Conservation (phyloP, 495 filamentous ascomycete genomes). For the Aspergillus avenaceus region DNA sequence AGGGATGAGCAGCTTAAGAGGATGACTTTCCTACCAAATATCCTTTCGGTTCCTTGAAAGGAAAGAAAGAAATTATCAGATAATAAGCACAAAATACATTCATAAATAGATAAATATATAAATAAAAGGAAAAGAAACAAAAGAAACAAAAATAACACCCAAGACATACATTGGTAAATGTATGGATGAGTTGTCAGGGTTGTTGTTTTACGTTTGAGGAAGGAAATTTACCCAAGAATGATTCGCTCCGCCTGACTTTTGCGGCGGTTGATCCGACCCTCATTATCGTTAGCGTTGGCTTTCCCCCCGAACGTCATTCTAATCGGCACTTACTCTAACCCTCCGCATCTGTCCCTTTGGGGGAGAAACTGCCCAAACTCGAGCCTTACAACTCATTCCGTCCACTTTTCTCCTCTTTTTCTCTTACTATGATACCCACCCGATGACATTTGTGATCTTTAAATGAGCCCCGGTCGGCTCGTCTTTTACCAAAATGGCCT, state of each 20-base stretch:
- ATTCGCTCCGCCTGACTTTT: slow-evolving; percentile 34
- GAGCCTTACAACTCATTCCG: neutral
- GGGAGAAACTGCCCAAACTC: neutral
- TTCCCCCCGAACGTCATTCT: slow-evolving; percentile 22
- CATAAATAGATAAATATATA: too few species aligned
- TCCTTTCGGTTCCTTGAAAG: neutral
- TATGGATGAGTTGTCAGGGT: slow-evolving; percentile 23
- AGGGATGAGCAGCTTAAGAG: too few species aligned
- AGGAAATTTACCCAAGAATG: neutral
- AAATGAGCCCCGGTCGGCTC: slow-evolving; percentile 32
- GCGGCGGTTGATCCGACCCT: slow-evolving; percentile 17
- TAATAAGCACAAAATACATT: too few species aligned
- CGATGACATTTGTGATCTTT: slow-evolving; percentile 25
- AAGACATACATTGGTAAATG: neutral
- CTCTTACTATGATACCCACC: slow-evolving; percentile 20
- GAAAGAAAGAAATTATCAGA: too few species aligned
- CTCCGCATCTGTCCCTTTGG: slow-evolving; percentile 6
- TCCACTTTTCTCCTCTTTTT: slow-evolving; percentile 3
- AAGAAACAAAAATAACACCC: too few species aligned
- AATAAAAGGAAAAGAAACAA: too few species aligned
- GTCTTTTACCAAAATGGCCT: slow-evolving; percentile 34
- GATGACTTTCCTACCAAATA: neutral
- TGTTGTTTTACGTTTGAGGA: slow-evolving; percentile 13
- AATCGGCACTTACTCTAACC: slow-evolving; percentile 9
- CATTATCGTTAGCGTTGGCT: slow-evolving; percentile 16